These are phyloP conservation scores for Poterioochromonas sp. DNA, from an alignment of 352 stramenopile genomes.

Conservation along the genomic window DNA sequence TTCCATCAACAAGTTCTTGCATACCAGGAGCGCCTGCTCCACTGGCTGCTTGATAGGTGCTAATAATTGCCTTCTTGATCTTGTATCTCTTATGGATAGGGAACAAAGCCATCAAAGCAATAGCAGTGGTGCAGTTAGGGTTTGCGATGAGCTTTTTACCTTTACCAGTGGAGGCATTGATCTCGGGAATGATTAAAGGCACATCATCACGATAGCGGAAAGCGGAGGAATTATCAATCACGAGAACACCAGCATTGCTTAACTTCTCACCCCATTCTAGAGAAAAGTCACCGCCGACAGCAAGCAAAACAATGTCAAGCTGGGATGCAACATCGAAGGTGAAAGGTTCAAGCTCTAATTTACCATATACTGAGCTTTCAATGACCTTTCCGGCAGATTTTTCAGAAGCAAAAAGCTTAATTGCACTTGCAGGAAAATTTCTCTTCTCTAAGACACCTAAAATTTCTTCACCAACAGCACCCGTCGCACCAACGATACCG, in stretches of 20 bases:
- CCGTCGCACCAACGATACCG: slow-evolving; percentile 43
- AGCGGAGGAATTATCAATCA: slow-evolving; percentile 98
- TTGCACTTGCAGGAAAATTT: slow-evolving; percentile 70
- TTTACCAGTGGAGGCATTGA: slow-evolving; percentile 29
- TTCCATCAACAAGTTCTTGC: slow-evolving; percentile 79
- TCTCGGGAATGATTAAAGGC: slow-evolving; percentile 62
- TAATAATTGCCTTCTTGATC: slow-evolving; percentile 89
- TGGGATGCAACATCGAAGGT: slow-evolving; percentile 74
- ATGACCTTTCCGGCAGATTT: slow-evolving; percentile 72
- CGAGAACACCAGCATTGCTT: slow-evolving; percentile 67
- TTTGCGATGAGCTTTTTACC: slow-evolving; percentile 89
- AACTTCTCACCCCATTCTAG: slow-evolving; percentile 85
- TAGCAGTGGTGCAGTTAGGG: slow-evolving; percentile 95
- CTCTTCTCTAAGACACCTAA: slow-evolving; percentile 72
- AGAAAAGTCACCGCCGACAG: slow-evolving; percentile 90
- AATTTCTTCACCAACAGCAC: slow-evolving; percentile 93
- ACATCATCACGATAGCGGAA: slow-evolving; percentile 80
- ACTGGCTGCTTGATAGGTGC: slow-evolving; percentile 50
- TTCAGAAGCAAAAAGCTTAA: slow-evolving; percentile 88
- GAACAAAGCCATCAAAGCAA: slow-evolving; percentile 91
- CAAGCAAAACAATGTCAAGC: slow-evolving; percentile 92
- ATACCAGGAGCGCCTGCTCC: slow-evolving; percentile 56
- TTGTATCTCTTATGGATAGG: slow-evolving; percentile 89
- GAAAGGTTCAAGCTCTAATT: slow-evolving; percentile 88
- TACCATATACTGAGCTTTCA: slow-evolving; percentile 34